Evolutionary conservation across 148 eudicot genomes (phyloP).

Genomic region (Silene conica): DNA sequence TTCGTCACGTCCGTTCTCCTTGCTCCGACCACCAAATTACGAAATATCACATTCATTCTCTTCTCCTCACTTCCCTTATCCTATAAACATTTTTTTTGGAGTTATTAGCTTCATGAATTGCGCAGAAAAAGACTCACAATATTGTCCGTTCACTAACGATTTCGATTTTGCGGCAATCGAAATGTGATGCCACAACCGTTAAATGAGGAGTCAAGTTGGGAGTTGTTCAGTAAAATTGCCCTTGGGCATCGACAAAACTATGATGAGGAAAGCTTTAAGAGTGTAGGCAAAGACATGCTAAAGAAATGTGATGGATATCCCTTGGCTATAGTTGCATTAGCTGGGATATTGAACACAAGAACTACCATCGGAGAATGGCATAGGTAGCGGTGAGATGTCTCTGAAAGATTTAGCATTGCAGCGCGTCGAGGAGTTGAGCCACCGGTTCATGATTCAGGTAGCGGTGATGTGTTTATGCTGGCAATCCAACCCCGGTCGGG

Average conservation of each 20-base stretch:
- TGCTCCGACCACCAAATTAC: too few relatives aligned
- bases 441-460: slow-evolving; percentile 30
- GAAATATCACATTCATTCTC: too few relatives aligned
- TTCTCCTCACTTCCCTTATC: too few relatives aligned
- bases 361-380: slow-evolving; percentile 18
- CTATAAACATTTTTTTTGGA: too few relatives aligned
- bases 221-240: slow-evolving; percentile 32
- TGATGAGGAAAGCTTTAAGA: slow-evolving; percentile 13
- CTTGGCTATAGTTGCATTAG: slow-evolving; percentile 36
- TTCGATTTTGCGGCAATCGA: too few relatives aligned
- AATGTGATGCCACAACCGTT: slow-evolving; percentile 28
- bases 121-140: too few relatives aligned
- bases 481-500: too few relatives aligned
- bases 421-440: slow-evolving; percentile 23
- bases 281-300: slow-evolving; percentile 33
- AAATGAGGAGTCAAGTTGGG: slow-evolving; percentile 32
- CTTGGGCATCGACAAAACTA: not conserved
- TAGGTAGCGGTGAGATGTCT: slow-evolving; percentile 2
- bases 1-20: too few relatives aligned
- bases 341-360: slow-evolving; percentile 24
- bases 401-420: slow-evolving; percentile 19
- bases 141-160: too few relatives aligned
- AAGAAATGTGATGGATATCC: slow-evolving; percentile 34
- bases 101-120: too few relatives aligned
- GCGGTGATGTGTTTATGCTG: too few relatives aligned